Conservation (phyloP, 805 yeast genomes). For the Dipodascus albidus region DNA sequence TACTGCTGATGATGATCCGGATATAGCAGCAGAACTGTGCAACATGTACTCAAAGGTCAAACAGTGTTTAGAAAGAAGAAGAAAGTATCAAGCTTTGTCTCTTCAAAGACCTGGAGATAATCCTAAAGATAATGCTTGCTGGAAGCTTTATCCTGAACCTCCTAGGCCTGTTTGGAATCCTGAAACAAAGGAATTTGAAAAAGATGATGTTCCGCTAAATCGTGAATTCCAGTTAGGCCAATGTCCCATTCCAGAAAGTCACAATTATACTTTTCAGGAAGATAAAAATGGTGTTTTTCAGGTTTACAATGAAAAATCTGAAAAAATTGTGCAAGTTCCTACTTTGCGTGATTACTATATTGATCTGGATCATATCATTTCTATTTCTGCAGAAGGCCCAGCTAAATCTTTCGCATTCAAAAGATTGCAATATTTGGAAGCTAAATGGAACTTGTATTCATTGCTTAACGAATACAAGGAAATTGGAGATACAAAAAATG, state of each 20-base stretch:
- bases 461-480: constrained; percentile 89
- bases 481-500: constrained; percentile 75
- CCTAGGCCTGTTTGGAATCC: constrained; percentile 82
- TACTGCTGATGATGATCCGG: constrained; percentile 20
- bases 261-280: constrained; percentile 30
- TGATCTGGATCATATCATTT: constrained; percentile 66
- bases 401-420: constrained; percentile 92
- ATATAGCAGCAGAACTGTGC: constrained; percentile 24
- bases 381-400: constrained; percentile 87
- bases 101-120: constrained; percentile 64
- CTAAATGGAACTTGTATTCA: constrained; percentile 89
- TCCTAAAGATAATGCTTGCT: constrained; percentile 65
- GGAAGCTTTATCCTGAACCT: constrained; percentile 87
- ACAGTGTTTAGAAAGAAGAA: constrained; percentile 59
- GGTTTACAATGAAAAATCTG: constrained; percentile 34
- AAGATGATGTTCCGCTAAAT: constrained; percentile 29
- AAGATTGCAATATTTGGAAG: constrained; percentile 86
- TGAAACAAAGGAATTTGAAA: constrained; percentile 40
- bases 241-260: constrained; percentile 44
- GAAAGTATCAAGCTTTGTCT: constrained; percentile 61
- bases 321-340: constrained; percentile 50
- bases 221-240: constrained; percentile 48
- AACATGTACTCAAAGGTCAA: constrained; percentile 27
- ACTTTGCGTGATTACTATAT: constrained; percentile 71
- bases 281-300: constrained; percentile 65